Percentiles rank a stretch among this genome's conserved stretches.
Conservation (phyloP, 73 alveolate genomes). For the Paramecium sexaurelia region DNA sequence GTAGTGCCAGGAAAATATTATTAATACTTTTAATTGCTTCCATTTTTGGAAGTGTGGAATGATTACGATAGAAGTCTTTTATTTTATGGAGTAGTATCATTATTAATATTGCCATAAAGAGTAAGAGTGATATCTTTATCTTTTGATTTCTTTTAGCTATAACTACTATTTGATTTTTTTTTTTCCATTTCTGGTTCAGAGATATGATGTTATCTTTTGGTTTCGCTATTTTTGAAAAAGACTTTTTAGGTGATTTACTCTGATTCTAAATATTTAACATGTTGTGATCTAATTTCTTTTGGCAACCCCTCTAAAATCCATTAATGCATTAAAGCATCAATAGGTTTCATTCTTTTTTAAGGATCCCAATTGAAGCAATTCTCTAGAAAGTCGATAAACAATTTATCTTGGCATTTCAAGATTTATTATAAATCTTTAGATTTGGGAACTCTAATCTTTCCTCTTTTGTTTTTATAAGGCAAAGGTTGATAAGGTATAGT, state of each 20-base stretch:
- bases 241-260: constrained; percentile 42
- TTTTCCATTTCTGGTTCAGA: constrained; percentile 60
- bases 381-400: constrained; percentile 79
- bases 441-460: constrained; percentile 80
- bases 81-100: constrained; percentile 44
- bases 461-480: constrained; percentile 79
- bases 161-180: not conserved
- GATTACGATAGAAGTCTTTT: constrained; percentile 31
- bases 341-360: constrained; percentile 88
- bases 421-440: constrained; percentile 71
- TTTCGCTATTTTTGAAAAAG: not conserved
- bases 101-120: not conserved
- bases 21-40: not conserved
- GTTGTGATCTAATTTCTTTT: constrained; percentile 58
- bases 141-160: not conserved
- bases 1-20: constrained; percentile 37
- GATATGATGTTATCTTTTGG: not conserved
- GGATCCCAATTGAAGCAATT: constrained; percentile 94
- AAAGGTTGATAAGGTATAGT: constrained; percentile 72
- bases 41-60: constrained; percentile 49
- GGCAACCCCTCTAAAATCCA: constrained; percentile 81
- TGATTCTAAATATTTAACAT: constrained; percentile 55
- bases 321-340: constrained; percentile 88
- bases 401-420: constrained; percentile 79
- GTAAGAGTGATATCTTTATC: constrained; percentile 32